A percentile compares a stretch with the other conserved stretches of the same genome.
Evolutionary conservation across 352 stramenopile species (phyloP).

Genomic region (Globisporangium cylindrosporum): DNA sequence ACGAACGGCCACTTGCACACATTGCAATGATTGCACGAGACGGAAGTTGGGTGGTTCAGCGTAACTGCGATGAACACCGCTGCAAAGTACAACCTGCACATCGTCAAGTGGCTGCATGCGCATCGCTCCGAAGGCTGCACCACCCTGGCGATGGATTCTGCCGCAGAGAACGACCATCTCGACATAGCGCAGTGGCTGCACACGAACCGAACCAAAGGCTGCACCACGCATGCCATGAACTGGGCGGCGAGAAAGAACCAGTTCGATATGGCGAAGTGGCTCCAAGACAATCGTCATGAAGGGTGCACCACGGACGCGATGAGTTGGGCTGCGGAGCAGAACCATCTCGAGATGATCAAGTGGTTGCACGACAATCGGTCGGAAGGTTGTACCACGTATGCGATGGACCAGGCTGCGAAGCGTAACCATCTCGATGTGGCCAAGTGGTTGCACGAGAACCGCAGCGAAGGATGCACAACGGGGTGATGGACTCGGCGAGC

Average conservation of each 20-base stretch:
- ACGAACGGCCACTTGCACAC: not conserved
- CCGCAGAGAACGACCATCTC: too few relatives aligned
- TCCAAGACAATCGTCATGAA: too few relatives aligned
- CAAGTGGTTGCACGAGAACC: not conserved
- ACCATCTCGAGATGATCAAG: not conserved
- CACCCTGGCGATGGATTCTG: not conserved
- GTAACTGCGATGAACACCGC: not conserved
- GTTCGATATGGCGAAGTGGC: too few relatives aligned
- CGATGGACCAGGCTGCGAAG: not conserved
- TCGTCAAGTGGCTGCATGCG: not conserved
- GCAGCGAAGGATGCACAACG: not conserved
- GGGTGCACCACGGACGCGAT: too few relatives aligned
- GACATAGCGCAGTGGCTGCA: too few relatives aligned
- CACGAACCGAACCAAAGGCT: too few relatives aligned
- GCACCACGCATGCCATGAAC: too few relatives aligned
- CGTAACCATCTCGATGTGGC: not conserved
- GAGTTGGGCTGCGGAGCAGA: not conserved
- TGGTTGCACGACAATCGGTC: not conserved
- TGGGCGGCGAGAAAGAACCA: too few relatives aligned
- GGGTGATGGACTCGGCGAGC: not conserved
- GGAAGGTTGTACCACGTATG: too few relatives aligned
- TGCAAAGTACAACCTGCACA: not conserved
- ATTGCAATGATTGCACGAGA: not conserved
- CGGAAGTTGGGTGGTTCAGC: not conserved
- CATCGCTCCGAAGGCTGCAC: not conserved